phyloP scores from a whole-genome alignment of 768 basidiomycete species.

The Mycena alexandri region DNA sequence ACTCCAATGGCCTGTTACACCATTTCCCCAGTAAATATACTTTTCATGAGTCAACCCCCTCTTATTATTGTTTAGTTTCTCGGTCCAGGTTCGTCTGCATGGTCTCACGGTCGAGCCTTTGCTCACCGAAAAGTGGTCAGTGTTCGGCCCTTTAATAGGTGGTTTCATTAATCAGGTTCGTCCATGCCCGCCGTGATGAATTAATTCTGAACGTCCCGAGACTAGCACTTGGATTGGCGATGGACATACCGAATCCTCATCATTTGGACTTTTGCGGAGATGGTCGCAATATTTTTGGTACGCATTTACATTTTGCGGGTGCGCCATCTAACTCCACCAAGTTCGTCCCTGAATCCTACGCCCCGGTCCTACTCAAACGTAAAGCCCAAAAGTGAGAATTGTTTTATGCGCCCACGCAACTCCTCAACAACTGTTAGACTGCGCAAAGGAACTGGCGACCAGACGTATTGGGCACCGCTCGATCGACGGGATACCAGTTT shows the following conservation, averaged over 20 bases:
- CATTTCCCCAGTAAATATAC: constrained; percentile 60
- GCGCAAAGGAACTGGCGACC: constrained; percentile 67
- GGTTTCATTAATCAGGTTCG: constrained; percentile 80
- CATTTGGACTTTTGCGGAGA: constrained; percentile 76
- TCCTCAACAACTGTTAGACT: constrained; percentile 51
- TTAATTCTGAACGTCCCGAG: neutral
- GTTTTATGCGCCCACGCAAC: neutral
- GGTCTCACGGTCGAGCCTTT: no score
- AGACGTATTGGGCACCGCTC: constrained; percentile 67
- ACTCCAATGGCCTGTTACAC: constrained; percentile 71
- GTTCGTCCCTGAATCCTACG: constrained; percentile 82
- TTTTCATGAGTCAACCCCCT: no score
- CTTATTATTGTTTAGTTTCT: constrained; percentile 25
- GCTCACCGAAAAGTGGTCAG: neutral
- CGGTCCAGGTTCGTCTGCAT: constrained; percentile 27
- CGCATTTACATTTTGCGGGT: constrained; percentile 31
- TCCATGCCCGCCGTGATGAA: no score
- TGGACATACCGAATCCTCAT: constrained; percentile 83
- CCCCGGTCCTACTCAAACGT: constrained; percentile 67
- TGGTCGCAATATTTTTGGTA: constrained; percentile 65
- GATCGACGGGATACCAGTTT: constrained; percentile 66
- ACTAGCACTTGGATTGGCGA: constrained; percentile 70
- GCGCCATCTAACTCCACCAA: constrained; percentile 39
- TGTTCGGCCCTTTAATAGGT: constrained; percentile 9
- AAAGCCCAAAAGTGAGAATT: constrained; percentile 68